Base-by-base conservation (phyloP, 192 early-diverging fungal species). In the Backusella westeae region DNA sequence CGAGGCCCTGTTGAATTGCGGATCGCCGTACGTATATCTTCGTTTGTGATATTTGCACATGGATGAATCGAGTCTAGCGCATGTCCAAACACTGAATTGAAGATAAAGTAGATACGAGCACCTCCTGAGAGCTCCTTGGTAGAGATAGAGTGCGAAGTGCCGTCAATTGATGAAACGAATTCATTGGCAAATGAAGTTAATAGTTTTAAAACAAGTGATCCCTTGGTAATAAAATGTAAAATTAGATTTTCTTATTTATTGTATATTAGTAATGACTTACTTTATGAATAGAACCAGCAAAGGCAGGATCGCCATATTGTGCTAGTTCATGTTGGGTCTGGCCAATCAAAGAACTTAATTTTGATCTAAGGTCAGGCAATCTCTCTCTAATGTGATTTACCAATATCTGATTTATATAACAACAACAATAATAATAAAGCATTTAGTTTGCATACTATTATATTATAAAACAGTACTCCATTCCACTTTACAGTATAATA, bases 1-100 rank as follows among this genome's bases (percentile, higher is more conserved):
- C 92, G 82, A 5, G 93, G 91, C 0, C 93, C 93, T 3, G 89
- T 92, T 3, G 93, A 93, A 80, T 94, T 94, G 71, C 93, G 90
- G 67, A 94, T 94, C 23, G 92, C 93, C 7, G 87, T 91, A 72
- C 93, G 91, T 74, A 94, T 94, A 66, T 94, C 92, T 73, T 87
- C 85, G 70, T 87, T 85, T 19, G 86, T 87, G 67, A 94, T 77
- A 59, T 90, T 91, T 7, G 86, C 85, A 74, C 89, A 89, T 3
- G 93, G 92, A 32, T 87, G 85, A 52, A 94, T 87, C 76, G 90
- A 86, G 69, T 92, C 90, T 38, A 94, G 82, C 12, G 92, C 90
- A 7, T 87, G 78, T 6, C 91, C 91, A 86, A 90, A 94, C 19
- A 93, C 86, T 53, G 89, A 88, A 78, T 94, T 91, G 79, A 94